phyloP scores from a whole-genome alignment of 495 filamentous ascomycete species.

The Aspergillus egyptiacus region DNA sequence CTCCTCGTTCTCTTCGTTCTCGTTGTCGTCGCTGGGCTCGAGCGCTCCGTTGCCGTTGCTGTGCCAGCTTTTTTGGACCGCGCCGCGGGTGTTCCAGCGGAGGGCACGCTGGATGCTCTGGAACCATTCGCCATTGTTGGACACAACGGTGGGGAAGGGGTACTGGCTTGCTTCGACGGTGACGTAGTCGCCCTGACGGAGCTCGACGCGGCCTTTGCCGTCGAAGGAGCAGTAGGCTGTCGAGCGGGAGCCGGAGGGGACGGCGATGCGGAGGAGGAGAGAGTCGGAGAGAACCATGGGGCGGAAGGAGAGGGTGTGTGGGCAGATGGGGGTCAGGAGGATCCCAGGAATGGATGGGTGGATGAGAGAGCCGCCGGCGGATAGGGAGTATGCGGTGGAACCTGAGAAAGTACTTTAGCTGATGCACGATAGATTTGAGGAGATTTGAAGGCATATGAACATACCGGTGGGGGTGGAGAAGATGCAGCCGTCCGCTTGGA shows the following conservation, averaged over 20 bases:
- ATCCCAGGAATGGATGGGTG: slow-evolving; percentile 97
- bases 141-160: slow-evolving; percentile 89
- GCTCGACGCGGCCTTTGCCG: slow-evolving; percentile 88
- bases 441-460: slow-evolving; percentile 7
- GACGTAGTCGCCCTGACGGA: slow-evolving; percentile 86
- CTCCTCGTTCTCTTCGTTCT: slow-evolving; percentile 41
- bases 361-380: slow-evolving; percentile 89
- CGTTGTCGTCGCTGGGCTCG: slow-evolving; percentile 30
- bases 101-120: slow-evolving; percentile 84
- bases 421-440: background rate
- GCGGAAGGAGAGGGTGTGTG: slow-evolving; percentile 92
- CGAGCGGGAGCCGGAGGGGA: slow-evolving; percentile 76
- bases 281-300: slow-evolving; percentile 99
- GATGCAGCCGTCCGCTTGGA: slow-evolving; percentile 95
- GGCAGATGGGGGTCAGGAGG: slow-evolving; percentile 94
- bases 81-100: slow-evolving; percentile 85
- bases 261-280: slow-evolving; percentile 78
- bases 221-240: slow-evolving; percentile 96
- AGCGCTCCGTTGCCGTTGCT: slow-evolving; percentile 27
- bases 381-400: slow-evolving; percentile 92
- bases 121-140: slow-evolving; percentile 80
- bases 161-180: slow-evolving; percentile 91
- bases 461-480: slow-evolving; percentile 89
- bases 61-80: slow-evolving; percentile 76
- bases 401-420: slow-evolving; percentile 40